These are phyloP conservation scores for Phoma herbarum DNA, from an alignment of 2,329 filamentous ascomycete genomes.

Conservation along the genomic window DNA sequence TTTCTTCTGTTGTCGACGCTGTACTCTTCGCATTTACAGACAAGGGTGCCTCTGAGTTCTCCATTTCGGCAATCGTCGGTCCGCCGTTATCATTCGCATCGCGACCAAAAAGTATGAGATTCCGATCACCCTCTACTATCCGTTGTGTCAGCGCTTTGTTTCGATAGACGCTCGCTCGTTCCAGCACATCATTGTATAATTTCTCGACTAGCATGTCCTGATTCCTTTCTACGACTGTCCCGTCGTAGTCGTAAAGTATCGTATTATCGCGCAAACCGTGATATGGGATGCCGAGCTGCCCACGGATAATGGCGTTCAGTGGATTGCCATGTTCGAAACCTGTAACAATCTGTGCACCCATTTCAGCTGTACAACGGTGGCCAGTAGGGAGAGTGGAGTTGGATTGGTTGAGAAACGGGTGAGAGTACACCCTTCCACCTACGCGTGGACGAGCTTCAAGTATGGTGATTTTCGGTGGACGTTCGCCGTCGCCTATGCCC, in stretches of 20 bases:
- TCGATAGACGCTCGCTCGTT: conserved; percentile 89
- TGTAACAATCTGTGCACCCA: conserved; percentile 98
- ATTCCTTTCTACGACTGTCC: conserved; percentile 76
- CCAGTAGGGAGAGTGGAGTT: conserved; percentile 60
- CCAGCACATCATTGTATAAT: conserved; percentile 93
- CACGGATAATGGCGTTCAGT: conserved; percentile 87
- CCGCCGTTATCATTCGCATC: conserved; percentile 68
- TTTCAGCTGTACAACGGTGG: conserved; percentile 83
- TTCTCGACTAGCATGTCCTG: conserved; percentile 87
- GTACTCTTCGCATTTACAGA: conserved; percentile 59
- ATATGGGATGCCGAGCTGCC: conserved; percentile 86
- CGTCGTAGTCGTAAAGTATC: conserved; percentile 87
- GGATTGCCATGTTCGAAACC: conserved; percentile 97
- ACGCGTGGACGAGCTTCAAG: conserved; percentile 88
- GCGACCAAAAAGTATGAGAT: conserved; percentile 81
- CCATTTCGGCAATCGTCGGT: conserved; percentile 75
- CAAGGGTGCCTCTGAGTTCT: conserved; percentile 68
- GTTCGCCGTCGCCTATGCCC: conserved; percentile 71
- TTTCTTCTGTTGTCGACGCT: conserved; percentile 50
- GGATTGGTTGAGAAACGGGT: conserved; percentile 69
- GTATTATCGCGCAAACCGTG: conserved; percentile 81
- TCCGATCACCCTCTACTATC: conserved; percentile 82
- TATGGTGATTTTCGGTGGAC: conserved; percentile 77
- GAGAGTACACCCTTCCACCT: conserved; percentile 93
- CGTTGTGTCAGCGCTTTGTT: conserved; percentile 75